phyloP scores from a whole-genome alignment of 164 flowering plant genomes.

The Buxus sempervirens region DNA sequence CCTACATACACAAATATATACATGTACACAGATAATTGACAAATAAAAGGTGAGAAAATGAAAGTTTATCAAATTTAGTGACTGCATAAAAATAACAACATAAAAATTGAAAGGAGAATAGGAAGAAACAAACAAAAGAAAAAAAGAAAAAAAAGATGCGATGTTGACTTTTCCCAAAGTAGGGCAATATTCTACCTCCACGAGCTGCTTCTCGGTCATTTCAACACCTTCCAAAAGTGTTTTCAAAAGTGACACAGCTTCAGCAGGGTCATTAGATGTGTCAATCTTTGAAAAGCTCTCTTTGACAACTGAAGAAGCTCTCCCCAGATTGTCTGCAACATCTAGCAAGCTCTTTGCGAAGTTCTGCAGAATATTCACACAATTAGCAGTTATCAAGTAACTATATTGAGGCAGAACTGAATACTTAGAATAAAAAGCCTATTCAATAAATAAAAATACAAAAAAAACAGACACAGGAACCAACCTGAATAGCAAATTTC shows the following conservation, averaged over 20 bases:
- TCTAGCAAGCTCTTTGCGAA: constrained; percentile 84
- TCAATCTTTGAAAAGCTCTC: constrained; percentile 79
- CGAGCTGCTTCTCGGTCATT: constrained; percentile 93
- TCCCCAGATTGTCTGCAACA: constrained; percentile 89
- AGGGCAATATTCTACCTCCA: constrained; percentile 44
- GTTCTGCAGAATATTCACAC: constrained; percentile 43
- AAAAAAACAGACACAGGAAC: not conserved
- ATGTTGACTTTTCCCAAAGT: not conserved
- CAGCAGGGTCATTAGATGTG: constrained; percentile 46
- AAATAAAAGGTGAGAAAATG: too few relatives aligned
- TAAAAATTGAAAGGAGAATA: too few relatives aligned
- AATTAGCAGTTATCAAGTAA: not conserved
- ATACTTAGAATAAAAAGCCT: not conserved
- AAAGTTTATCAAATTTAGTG: too few relatives aligned
- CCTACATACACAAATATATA: too few relatives aligned
- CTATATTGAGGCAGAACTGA: not conserved
- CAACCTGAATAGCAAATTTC: constrained; percentile 89
- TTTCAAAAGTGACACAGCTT: constrained; percentile 69
- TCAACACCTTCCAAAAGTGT: constrained; percentile 92
- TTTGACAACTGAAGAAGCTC: constrained; percentile 86
- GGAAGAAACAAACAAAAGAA: too few relatives aligned
- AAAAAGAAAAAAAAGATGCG: not conserved
- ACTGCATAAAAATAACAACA: too few relatives aligned
- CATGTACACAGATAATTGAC: too few relatives aligned
- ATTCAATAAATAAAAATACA: not conserved